These are phyloP conservation scores for Aspergillus bertholletiae DNA, from an alignment of 495 filamentous ascomycete genomes.

Conservation along the genomic window DNA sequence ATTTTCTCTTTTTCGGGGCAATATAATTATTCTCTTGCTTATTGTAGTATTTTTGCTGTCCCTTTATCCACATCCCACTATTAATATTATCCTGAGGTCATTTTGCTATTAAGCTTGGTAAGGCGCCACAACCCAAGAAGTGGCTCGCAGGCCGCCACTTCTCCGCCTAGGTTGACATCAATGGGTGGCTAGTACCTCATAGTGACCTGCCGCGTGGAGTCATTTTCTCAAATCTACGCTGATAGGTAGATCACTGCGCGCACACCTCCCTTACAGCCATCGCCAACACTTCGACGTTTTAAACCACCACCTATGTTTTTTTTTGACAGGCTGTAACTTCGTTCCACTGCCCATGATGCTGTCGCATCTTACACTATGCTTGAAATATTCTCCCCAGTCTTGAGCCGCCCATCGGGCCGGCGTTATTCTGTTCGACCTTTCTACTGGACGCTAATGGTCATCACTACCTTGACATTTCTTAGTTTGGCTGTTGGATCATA, in stretches of 20 bases:
- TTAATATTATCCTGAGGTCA: no score
- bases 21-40: no score
- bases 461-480: slow-evolving; percentile 23
- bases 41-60: no score
- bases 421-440: slow-evolving; percentile 38
- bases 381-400: slow-evolving; percentile 18
- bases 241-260: not conserved
- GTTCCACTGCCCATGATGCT: slow-evolving; percentile 25
- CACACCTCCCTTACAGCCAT: not conserved
- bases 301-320: not conserved
- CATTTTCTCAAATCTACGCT: not conserved
- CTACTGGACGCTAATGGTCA: slow-evolving; percentile 29
- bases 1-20: no score
- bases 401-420: slow-evolving; percentile 21
- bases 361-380: slow-evolving; percentile 21
- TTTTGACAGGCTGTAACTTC: not conserved
- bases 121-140: no score
- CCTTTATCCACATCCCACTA: no score
- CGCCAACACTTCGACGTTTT: not conserved
- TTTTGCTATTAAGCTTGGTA: no score
- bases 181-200: not conserved
- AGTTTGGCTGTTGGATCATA: slow-evolving; percentile 21
- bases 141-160: no score
- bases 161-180: slow-evolving; percentile 2
- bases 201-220: not conserved